Evolutionary conservation across 116 monocot genomes (phyloP).

Genomic region (Trichopus zeylanicus): DNA sequence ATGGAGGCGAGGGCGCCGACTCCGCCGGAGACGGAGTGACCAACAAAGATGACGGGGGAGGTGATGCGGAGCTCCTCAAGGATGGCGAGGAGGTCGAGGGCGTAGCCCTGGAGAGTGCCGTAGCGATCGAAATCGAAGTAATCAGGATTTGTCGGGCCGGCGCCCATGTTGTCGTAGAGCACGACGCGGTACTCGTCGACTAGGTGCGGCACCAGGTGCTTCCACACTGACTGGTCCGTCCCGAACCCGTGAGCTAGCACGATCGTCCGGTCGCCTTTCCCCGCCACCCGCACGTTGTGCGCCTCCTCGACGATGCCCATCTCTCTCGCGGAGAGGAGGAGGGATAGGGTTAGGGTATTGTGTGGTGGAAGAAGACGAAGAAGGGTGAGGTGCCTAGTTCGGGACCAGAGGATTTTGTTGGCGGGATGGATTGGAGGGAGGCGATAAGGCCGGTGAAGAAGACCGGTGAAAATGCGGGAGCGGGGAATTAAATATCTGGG

Average conservation of each 20-base stretch:
- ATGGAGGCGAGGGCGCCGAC: conserved; percentile 84
- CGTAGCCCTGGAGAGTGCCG: conserved; percentile 81
- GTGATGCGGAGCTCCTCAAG: conserved; percentile 33
- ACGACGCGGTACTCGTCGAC: conserved; percentile 72
- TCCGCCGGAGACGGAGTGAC: conserved; percentile 88
- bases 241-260: conserved; percentile 99
- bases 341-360: too few relatives aligned
- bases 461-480: too few relatives aligned
- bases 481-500: too few relatives aligned
- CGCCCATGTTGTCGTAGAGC: conserved; percentile 98
- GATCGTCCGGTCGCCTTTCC: conserved; percentile 40
- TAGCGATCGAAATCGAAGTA: conserved; percentile 99
- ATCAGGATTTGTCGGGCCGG: conserved; percentile 95
- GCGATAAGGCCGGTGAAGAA: too few relatives aligned
- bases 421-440: too few relatives aligned
- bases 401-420: too few relatives aligned
- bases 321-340: too few relatives aligned
- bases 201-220: conserved; percentile 88
- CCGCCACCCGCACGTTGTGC: conserved; percentile 87
- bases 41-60: conserved; percentile 79
- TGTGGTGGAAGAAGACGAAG: too few relatives aligned
- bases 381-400: too few relatives aligned
- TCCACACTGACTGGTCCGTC: conserved; percentile 99
- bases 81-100: conserved; percentile 80
- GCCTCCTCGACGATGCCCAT: conserved; percentile 83